Evolutionary conservation across 345 rosid genomes (phyloP).

Genomic region (Salix udensis): DNA sequence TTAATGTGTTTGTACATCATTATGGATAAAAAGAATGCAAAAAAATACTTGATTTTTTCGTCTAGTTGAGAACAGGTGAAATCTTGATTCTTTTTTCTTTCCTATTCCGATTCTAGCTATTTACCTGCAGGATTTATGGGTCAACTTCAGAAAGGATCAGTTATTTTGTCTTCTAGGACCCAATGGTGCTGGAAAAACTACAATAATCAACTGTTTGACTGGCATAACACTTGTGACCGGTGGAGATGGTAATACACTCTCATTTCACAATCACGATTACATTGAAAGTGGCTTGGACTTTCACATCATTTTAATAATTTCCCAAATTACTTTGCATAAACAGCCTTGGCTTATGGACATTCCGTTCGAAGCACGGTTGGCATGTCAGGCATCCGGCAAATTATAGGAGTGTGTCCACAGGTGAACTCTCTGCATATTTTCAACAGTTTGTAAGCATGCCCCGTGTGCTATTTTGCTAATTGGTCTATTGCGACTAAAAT

Average conservation of each 20-base stretch:
- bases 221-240: conserved; percentile 75
- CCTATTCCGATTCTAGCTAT: neutral
- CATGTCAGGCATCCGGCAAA: conserved; percentile 73
- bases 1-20: too few species aligned
- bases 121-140: conserved; percentile 66
- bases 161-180: conserved; percentile 95
- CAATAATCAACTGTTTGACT: conserved; percentile 74
- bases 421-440: conserved; percentile 25
- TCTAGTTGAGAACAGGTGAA: too few species aligned
- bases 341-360: conserved; percentile 72
- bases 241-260: conserved; percentile 66
- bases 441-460: neutral
- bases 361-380: conserved; percentile 75
- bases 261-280: neutral
- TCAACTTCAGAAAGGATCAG: conserved; percentile 78
- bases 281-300: neutral
- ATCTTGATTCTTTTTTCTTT: too few species aligned
- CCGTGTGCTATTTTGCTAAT: neutral
- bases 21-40: too few species aligned
- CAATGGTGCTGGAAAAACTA: conserved; percentile 95
- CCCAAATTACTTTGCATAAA: neutral
- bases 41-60: too few species aligned
- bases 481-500: conserved; percentile 12
- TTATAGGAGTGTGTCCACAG: conserved; percentile 96
- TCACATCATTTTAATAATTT: neutral